These are phyloP conservation scores for Aspergillus tubingensis DNA, from an alignment of 2,329 filamentous ascomycete genomes.

Conservation along the genomic window DNA sequence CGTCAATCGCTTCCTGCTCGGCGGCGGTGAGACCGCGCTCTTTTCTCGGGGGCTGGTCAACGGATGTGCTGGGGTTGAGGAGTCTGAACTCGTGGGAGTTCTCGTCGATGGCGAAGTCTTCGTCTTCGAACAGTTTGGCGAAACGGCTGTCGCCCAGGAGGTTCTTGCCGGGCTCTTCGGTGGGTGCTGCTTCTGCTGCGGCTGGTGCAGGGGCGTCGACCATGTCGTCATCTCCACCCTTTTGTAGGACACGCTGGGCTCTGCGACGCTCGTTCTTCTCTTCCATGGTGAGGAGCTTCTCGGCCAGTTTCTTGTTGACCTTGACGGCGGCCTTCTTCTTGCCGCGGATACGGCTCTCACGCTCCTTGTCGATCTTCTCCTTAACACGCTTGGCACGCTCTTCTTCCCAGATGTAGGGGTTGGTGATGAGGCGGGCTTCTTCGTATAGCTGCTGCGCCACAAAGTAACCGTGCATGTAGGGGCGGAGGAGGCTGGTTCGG, in stretches of 20 bases:
- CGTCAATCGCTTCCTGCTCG: slow-evolving; percentile 62
- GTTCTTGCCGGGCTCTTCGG: slow-evolving; percentile 53
- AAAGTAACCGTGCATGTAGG: slow-evolving; percentile 99
- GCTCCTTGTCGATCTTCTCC: slow-evolving; percentile 94
- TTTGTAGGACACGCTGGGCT: slow-evolving; percentile 52
- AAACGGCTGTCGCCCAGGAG: slow-evolving; percentile 86
- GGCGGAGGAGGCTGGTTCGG: slow-evolving; percentile 82
- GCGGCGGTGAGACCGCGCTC: slow-evolving; percentile 61
- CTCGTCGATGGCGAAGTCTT: slow-evolving; percentile 91
- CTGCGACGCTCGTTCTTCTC: slow-evolving; percentile 55
- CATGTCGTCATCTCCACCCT: slow-evolving; percentile 57
- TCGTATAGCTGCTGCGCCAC: slow-evolving; percentile 94
- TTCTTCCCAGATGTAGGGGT: slow-evolving; percentile 92
- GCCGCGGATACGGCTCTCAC: slow-evolving; percentile 89
- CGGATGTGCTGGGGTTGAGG: slow-evolving; percentile 81
- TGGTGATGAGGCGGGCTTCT: slow-evolving; percentile 86
- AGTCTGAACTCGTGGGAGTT: slow-evolving; percentile 80
- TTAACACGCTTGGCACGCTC: slow-evolving; percentile 87
- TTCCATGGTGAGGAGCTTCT: slow-evolving; percentile 61
- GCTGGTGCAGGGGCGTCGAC: slow-evolving; percentile 29
- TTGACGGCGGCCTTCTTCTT: slow-evolving; percentile 88
- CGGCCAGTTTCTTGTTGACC: slow-evolving; percentile 75
- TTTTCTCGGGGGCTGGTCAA: slow-evolving; percentile 31
- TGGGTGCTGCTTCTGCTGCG: slow-evolving; percentile 3
- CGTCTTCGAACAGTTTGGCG: slow-evolving; percentile 83